Evolutionary conservation across 768 basidiomycete species (phyloP).

Genomic region (Lactarius akahatsu): DNA sequence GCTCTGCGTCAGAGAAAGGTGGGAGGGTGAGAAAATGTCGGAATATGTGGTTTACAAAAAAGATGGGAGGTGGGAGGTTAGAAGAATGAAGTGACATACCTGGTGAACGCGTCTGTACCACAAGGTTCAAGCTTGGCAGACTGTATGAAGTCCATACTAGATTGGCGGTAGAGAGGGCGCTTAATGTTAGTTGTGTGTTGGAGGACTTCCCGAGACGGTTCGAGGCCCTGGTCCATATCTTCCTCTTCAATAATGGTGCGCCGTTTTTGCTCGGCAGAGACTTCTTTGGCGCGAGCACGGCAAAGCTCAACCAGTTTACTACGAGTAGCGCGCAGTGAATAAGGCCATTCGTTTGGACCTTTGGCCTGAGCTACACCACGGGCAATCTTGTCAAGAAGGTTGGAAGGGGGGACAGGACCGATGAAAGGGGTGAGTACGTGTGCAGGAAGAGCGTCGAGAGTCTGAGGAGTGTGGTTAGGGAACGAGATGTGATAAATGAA

Average conservation of each 20-base stretch:
- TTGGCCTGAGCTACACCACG: conserved; percentile 74
- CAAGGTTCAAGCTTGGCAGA: conserved; percentile 46
- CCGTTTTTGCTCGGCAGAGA: conserved; percentile 36
- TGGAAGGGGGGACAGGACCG: conserved; percentile 79
- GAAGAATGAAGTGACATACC: conserved; percentile 49
- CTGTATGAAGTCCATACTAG: conserved; percentile 85
- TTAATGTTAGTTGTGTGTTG: conserved; percentile 49
- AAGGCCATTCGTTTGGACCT: conserved; percentile 77
- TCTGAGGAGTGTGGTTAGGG: conserved; percentile 42
- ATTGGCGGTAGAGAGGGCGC: conserved; percentile 72
- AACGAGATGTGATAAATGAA: conserved; percentile 23
- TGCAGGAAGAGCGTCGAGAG: conserved; percentile 77
- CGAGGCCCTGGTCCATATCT: conserved; percentile 34
- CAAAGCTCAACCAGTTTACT: conserved; percentile 78
- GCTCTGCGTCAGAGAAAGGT: conserved; percentile 10
- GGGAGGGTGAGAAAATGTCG: not conserved
- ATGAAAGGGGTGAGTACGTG: conserved; percentile 88
- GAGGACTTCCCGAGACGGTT: conserved; percentile 40
- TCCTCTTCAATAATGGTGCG: conserved; percentile 51
- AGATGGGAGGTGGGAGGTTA: not conserved
- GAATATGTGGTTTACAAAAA: not conserved
- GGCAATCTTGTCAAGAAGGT: conserved; percentile 84
- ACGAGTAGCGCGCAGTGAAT: conserved; percentile 78
- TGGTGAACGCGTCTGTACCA: conserved; percentile 55
- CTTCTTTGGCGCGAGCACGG: conserved; percentile 60